Evolutionary conservation across 805 yeast genomes (phyloP).

Genomic region (Trichomonascus vanleenenianus): DNA sequence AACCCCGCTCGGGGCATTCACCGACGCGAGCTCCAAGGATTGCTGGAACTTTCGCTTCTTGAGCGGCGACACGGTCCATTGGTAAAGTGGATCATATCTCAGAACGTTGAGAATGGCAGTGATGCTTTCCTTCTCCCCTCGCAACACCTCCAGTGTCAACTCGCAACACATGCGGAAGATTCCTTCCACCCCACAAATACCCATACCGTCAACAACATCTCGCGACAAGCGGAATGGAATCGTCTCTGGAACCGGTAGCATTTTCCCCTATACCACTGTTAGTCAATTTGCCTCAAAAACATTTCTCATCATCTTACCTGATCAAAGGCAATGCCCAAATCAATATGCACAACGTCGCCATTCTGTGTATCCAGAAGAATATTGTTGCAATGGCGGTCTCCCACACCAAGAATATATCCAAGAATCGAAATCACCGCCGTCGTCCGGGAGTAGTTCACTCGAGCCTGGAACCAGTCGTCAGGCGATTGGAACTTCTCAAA

Average conservation of each 20-base stretch:
- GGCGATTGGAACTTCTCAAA: conserved; percentile 58
- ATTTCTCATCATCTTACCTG: conserved; percentile 34
- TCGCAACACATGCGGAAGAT: conserved; percentile 67
- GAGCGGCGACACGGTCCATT: conserved; percentile 44
- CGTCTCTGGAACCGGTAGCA: conserved; percentile 79
- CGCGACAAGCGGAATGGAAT: conserved; percentile 90
- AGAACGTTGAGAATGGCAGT: conserved; percentile 77
- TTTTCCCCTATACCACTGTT: conserved; percentile 40
- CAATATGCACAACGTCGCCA: conserved; percentile 95
- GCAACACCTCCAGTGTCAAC: conserved; percentile 57
- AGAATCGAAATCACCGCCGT: conserved; percentile 79
- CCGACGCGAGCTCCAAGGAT: not conserved
- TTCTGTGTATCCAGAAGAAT: conserved; percentile 69
- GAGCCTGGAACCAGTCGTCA: conserved; percentile 63
- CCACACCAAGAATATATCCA: conserved; percentile 84
- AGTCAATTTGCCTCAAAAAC: not conserved
- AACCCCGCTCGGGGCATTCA: conserved; percentile 19
- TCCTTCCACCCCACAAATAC: conserved; percentile 78
- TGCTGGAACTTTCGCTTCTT: not conserved
- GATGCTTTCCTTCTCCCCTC: conserved; percentile 60
- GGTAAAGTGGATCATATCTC: conserved; percentile 85
- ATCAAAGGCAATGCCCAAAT: conserved; percentile 93
- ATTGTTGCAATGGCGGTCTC: conserved; percentile 92
- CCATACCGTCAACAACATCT: conserved; percentile 90
- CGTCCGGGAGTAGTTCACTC: conserved; percentile 63